These are phyloP conservation scores for Eucalyptus polyanthemos DNA, from an alignment of 345 rosid species.

Conservation along the genomic window DNA sequence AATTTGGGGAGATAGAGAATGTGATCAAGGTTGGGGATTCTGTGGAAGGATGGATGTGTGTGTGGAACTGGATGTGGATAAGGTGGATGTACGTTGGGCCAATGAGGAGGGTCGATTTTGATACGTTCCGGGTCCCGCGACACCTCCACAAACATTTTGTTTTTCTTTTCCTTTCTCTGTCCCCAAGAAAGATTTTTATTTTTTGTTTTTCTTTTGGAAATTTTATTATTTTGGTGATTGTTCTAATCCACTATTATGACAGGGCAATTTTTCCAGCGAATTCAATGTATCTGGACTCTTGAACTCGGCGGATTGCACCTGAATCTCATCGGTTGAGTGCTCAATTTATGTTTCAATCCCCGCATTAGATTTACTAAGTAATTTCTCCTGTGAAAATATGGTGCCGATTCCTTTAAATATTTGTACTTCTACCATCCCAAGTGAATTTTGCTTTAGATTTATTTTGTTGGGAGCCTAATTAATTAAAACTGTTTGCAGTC, in stretches of 20 bases:
- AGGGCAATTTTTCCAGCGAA: not conserved
- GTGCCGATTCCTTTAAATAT: not conserved
- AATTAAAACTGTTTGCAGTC: not conserved
- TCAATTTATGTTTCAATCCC: not conserved
- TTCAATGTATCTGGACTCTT: not conserved
- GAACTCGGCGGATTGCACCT: not conserved
- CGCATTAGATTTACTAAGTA: not conserved
- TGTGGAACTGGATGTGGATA: conserved; percentile 13
- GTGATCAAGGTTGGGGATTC: not conserved
- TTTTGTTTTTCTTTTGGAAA: not conserved
- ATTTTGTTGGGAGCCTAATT: not conserved
- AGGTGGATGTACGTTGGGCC: conserved; percentile 23
- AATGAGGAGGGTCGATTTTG: conserved; percentile 22
- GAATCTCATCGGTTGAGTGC: not conserved
- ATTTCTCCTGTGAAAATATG: not conserved
- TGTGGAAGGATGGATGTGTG: not conserved
- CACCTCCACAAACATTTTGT: not conserved
- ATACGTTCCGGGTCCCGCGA: not conserved
- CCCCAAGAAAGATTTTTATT: not conserved
- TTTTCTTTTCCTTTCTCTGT: not conserved
- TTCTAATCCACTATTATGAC: not conserved
- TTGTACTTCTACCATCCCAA: not conserved
- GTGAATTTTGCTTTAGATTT: not conserved
- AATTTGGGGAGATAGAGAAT: not conserved
- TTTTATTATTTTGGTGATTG: not conserved